Percentiles rank a stretch among this genome's conserved stretches.
Evolutionary conservation across 345 rosid species (phyloP).

Genomic region (Populus ilicifolia): DNA sequence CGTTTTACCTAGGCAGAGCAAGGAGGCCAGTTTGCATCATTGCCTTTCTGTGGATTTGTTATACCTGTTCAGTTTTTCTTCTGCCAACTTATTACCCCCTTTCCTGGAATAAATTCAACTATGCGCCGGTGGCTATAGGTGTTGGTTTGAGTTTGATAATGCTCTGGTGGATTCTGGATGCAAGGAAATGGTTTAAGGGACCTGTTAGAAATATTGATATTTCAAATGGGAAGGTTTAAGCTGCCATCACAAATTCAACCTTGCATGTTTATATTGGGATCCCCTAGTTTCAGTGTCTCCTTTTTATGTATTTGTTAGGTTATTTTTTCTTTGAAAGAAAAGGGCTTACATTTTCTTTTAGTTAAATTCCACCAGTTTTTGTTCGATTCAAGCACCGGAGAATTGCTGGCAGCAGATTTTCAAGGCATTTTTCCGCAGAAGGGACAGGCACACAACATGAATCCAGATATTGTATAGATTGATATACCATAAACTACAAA

Average conservation of each 20-base stretch:
- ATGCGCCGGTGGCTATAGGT: conserved; percentile 54
- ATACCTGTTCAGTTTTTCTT: conserved; percentile 55
- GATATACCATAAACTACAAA: background rate
- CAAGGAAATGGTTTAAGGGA: conserved; percentile 59
- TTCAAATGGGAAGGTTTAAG: conserved; percentile 22
- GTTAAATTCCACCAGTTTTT: background rate
- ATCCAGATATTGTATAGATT: background rate
- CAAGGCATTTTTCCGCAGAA: background rate
- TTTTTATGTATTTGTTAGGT: background rate
- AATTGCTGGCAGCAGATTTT: background rate
- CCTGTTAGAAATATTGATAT: conserved; percentile 54
- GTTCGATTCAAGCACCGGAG: background rate
- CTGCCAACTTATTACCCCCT: conserved; percentile 53
- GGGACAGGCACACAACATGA: background rate
- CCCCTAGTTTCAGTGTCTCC: background rate
- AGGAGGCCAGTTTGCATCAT: conserved; percentile 48
- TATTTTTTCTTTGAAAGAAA: background rate
- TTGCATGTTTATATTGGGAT: background rate
- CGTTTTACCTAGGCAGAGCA: conserved; percentile 54
- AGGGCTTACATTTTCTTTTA: background rate
- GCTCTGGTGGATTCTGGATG: conserved; percentile 59
- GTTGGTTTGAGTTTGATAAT: conserved; percentile 36
- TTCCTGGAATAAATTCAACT: conserved; percentile 47
- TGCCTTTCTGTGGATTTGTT: conserved; percentile 64
- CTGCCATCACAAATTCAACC: background rate